Evolutionary conservation across 2,329 filamentous ascomycete species (phyloP).

Genomic region (Metarhizium sp.): DNA sequence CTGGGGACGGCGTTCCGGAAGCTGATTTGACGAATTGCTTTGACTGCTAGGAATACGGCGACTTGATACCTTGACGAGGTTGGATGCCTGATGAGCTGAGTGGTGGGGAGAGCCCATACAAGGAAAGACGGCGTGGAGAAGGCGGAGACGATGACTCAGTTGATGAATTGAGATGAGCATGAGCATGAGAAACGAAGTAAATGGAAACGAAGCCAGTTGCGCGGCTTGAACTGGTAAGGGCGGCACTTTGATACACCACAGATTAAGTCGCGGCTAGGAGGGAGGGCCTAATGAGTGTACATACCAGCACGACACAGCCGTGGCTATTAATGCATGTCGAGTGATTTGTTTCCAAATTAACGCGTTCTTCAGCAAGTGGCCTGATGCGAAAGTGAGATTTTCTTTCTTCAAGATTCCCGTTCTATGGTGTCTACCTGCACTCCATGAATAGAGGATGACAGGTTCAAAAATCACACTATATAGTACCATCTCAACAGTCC

Average conservation of each 20-base stretch:
- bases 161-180: neutral
- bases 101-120: neutral
- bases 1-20: constrained; percentile 12
- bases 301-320: neutral
- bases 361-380: too few relatives aligned
- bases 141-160: neutral
- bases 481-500: neutral
- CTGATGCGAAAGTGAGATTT: too few relatives aligned
- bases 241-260: neutral
- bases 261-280: neutral
- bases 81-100: neutral
- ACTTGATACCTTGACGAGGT: constrained; percentile 6
- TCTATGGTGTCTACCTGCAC: neutral
- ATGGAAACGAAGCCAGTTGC: neutral
- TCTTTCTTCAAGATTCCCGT: neutral
- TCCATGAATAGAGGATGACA: neutral
- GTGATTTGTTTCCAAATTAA: too few relatives aligned
- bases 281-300: neutral
- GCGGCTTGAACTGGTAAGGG: neutral
- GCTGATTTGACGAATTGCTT: constrained; percentile 2
- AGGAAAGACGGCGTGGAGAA: neutral
- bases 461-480: neutral
- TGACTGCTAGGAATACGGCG: constrained; percentile 1
- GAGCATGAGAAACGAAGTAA: neutral
- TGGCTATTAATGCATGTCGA: neutral